Evolutionary conservation across 163 green algal species (phyloP).

Genomic region (Scenedesmus sp.): DNA sequence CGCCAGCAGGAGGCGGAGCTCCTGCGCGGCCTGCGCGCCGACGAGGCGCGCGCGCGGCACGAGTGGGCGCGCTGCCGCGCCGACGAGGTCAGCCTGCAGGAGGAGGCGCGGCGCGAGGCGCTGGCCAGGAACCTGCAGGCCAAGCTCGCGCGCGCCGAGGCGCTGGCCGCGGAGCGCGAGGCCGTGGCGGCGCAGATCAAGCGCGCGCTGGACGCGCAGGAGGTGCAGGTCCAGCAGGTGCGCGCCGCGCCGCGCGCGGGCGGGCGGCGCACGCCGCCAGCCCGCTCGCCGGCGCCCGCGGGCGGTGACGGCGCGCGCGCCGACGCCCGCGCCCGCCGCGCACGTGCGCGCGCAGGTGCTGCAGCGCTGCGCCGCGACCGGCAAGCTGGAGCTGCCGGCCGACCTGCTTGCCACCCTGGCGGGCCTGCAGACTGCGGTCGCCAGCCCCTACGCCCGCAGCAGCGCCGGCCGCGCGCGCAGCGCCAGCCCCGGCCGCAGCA

Average conservation of each 20-base stretch:
- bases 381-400: conserved; percentile 29
- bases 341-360: background rate
- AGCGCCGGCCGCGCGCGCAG: background rate
- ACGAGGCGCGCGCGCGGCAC: conserved; percentile 49
- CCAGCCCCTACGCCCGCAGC: conserved; percentile 5
- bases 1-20: conserved; percentile 43
- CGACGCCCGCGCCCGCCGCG: too few species aligned
- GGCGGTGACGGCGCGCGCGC: too few species aligned
- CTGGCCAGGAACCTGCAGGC: conserved; percentile 36
- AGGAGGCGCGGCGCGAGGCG: conserved; percentile 40
- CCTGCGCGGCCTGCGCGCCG: conserved; percentile 41
- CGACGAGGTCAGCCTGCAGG: conserved; percentile 28
- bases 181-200: conserved; percentile 39
- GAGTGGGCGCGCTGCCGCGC: conserved; percentile 49
- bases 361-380: conserved; percentile 21
- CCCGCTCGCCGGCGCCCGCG: too few species aligned
- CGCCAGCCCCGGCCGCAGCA: background rate
- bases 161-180: conserved; percentile 40
- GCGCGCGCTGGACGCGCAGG: conserved; percentile 33
- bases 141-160: conserved; percentile 44
- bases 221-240: conserved; percentile 30
- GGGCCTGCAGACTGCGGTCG: conserved; percentile 9
- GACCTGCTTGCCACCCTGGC: conserved; percentile 18
- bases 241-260: background rate
- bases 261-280: too few species aligned